These are phyloP conservation scores for Myrica gale DNA, from an alignment of 306 rosid genomes.

Conservation along the genomic window DNA sequence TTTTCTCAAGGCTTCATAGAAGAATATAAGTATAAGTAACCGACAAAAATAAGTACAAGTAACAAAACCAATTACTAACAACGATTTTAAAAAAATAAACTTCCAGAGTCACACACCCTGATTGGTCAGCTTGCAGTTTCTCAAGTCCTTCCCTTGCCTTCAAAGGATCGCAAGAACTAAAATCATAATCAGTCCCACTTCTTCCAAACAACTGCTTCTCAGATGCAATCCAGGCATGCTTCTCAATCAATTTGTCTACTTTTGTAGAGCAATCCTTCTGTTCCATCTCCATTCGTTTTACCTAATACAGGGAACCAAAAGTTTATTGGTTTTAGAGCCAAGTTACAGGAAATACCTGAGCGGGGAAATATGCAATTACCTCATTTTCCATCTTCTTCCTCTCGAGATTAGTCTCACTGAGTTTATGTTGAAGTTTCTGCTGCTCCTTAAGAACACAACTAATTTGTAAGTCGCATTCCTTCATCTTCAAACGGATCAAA, in stretches of 20 bases:
- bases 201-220: slow-evolving; percentile 83
- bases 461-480: slow-evolving; percentile 80
- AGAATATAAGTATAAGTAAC: not conserved
- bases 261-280: slow-evolving; percentile 79
- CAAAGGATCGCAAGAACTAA: slow-evolving; percentile 59
- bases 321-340: slow-evolving; percentile 25
- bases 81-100: not conserved
- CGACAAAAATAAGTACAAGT: not conserved
- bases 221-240: slow-evolving; percentile 89
- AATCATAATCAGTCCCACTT: slow-evolving; percentile 93
- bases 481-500: slow-evolving; percentile 64
- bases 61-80: not conserved
- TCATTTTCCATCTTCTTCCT: slow-evolving; percentile 95
- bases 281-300: slow-evolving; percentile 79
- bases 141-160: slow-evolving; percentile 75
- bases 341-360: slow-evolving; percentile 6
- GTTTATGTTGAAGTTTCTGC: slow-evolving; percentile 63
- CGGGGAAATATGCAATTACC: slow-evolving; percentile 40
- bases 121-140: slow-evolving; percentile 76
- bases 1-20: slow-evolving; percentile 88
- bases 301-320: slow-evolving; percentile 45
- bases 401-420: slow-evolving; percentile 78
- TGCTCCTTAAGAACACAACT: slow-evolving; percentile 67
- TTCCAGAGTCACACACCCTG: slow-evolving; percentile 59
- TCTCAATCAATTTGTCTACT: slow-evolving; percentile 85